Conservation (phyloP, 2,329 filamentous ascomycete species). For the Conoideocrella luteorostrata region DNA sequence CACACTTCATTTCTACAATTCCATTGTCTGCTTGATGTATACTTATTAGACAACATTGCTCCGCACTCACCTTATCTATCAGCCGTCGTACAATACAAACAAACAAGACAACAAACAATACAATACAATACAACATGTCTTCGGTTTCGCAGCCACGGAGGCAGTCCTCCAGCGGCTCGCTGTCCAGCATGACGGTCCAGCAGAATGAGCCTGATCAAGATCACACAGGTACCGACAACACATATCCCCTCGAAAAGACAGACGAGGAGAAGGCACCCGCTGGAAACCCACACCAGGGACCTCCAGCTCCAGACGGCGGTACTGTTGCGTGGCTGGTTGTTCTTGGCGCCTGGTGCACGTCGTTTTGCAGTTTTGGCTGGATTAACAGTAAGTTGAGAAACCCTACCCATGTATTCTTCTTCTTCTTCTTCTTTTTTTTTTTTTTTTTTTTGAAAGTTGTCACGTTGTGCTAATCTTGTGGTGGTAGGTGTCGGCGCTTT, state of each 20-base stretch:
- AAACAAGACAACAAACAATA: too few relatives aligned
- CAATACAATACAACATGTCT: background rate
- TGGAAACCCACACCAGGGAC: background rate
- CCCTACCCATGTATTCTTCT: too few relatives aligned
- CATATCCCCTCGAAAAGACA: background rate
- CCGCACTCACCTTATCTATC: too few relatives aligned
- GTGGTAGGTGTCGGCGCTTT: slow-evolving; percentile 36
- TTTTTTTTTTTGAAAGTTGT: too few relatives aligned
- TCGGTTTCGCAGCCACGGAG: background rate
- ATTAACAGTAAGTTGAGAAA: slow-evolving; percentile 16
- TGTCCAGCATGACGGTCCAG: background rate
- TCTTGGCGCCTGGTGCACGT: slow-evolving; percentile 23
- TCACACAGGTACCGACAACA: background rate
- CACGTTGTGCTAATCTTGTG: background rate
- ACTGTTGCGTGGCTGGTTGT: slow-evolving; percentile 23
- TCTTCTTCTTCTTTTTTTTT: too few relatives aligned
- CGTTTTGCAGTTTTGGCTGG: slow-evolving; percentile 26
- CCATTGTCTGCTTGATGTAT: too few relatives aligned
- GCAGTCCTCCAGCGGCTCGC: background rate
- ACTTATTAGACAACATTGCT: too few relatives aligned
- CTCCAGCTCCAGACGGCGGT: slow-evolving; percentile 17
- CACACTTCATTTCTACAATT: too few relatives aligned
- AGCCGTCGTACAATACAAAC: too few relatives aligned
- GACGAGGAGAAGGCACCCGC: background rate
- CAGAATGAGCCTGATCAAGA: too few relatives aligned